Percentiles rank a stretch among this genome's conserved stretches.
phyloP scores from a whole-genome alignment of 139 green algal species.

The Asterochloris erici region DNA sequence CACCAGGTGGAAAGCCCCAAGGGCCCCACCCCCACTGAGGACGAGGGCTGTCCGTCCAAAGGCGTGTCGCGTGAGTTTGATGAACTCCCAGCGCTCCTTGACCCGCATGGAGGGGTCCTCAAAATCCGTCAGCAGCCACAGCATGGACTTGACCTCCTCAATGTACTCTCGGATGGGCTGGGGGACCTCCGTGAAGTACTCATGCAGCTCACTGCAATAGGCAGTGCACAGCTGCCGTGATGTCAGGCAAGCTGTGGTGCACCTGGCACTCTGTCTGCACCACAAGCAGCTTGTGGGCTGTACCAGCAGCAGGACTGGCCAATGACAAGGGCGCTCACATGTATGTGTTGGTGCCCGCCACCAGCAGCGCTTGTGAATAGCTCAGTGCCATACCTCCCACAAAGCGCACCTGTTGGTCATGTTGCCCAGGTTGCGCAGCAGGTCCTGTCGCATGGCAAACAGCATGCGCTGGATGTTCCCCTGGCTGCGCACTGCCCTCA shows the following conservation, averaged over 20 bases:
- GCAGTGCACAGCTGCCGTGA: neutral
- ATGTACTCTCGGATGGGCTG: conserved; percentile 92
- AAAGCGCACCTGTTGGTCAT: conserved; percentile 65
- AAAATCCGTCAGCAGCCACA: conserved; percentile 41
- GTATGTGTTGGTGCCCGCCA: neutral
- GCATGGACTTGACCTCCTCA: conserved; percentile 77
- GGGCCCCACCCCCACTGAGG: conserved; percentile 85
- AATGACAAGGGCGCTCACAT: neutral
- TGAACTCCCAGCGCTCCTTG: conserved; percentile 88
- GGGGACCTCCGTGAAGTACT: conserved; percentile 70
- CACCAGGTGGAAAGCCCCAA: conserved; percentile 93
- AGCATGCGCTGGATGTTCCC: conserved; percentile 78
- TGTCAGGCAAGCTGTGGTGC: too few relatives aligned
- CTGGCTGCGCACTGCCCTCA: conserved; percentile 43
- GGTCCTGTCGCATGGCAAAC: conserved; percentile 87
- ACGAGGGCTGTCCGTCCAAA: conserved; percentile 96
- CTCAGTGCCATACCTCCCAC: too few relatives aligned
- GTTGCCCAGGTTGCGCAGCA: conserved; percentile 94
- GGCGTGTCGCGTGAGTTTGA: conserved; percentile 90
- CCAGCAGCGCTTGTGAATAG: neutral
- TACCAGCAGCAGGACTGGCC: neutral
- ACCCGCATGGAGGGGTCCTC: conserved; percentile 42
- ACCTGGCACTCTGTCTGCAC: neutral
- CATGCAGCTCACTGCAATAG: conserved; percentile 66
- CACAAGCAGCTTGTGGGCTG: neutral